These are phyloP conservation scores for Colletotrichum costaricense DNA, from an alignment of 2,329 filamentous ascomycete species.

Conservation along the genomic window DNA sequence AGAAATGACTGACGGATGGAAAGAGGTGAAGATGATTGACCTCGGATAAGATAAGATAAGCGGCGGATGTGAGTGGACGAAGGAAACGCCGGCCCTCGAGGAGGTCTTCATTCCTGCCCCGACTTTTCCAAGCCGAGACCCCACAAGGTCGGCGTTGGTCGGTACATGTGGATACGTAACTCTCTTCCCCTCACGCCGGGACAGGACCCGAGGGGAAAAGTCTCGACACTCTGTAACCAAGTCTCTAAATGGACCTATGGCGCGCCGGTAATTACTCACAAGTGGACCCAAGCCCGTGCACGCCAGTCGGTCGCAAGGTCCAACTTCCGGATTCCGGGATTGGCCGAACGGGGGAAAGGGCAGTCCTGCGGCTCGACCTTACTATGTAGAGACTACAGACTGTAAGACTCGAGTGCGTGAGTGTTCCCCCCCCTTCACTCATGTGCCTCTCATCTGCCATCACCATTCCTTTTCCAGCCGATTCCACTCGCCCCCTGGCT, in stretches of 20 bases:
- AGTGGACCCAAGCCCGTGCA: slow-evolving; percentile 4
- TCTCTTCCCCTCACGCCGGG: not conserved
- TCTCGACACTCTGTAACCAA: not conserved
- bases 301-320: not conserved
- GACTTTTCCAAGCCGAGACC: not conserved
- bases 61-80: slow-evolving; percentile 1
- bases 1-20: not conserved
- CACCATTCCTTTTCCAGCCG: slow-evolving; percentile 19
- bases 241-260: slow-evolving; percentile 3
- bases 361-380: not conserved
- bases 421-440: not conserved
- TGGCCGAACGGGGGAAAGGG: slow-evolving; percentile 19
- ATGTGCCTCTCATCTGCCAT: not conserved
- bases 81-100: not conserved
- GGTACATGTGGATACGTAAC: not conserved
- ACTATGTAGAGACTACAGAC: not conserved
- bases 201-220: not conserved
- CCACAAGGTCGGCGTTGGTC: not conserved
- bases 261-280: slow-evolving; percentile 22
- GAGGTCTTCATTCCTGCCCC: not conserved
- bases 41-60: slow-evolving; percentile 22
- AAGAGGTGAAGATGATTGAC: not conserved
- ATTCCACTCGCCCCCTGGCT: not conserved
- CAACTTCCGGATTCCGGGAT: slow-evolving; percentile 23
- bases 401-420: not conserved